Evolutionary conservation across 352 stramenopile genomes (phyloP), one percentile per base, ranked within the genome.

Genomic region (Globisporangium sylvaticum): DNA sequence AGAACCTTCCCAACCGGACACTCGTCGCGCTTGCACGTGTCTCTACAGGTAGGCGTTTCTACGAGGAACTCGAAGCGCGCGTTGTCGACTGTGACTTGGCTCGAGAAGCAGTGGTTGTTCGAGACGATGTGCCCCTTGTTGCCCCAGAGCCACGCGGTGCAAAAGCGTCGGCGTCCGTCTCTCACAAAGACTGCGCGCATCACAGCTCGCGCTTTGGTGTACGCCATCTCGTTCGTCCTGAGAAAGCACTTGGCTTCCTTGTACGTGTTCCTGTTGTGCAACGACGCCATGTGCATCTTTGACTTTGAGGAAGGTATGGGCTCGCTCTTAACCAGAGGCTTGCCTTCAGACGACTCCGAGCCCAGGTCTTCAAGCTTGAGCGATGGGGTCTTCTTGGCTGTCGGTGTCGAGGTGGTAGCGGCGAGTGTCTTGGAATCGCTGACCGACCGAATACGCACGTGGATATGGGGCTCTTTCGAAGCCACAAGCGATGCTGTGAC

Each of bases 101-200:
- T 78, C 73, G 58, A 73, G 50, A 84, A 76, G 67, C 77, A 84
- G 66, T 84, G 77, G 71, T 79, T 78, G 72, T 84, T 84, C 72
- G 74, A 77, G 46, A 84, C 64, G 24, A 84, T 22, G 56, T 81
- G 74, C 46, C 77, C 72, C 61, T 77, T 64, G 60, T 68, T 75
- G 44, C 37, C 74, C 68, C 71, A 75, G 46, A 84, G 71, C 77
- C 77, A 81, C 4, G 58, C 61, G 1, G 48, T 66, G 61, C 61
- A 78, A 62, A 62, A 53, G 46, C 71, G 34, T 50, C 20, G 22
- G 31, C 58, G 6, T 66, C 56, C 15, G 6, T 66, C 56, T 14
- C 60, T 63, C 10, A 65, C 22, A 46, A 63, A 69, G 57, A 71
- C 63, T 5, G 71, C 67, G 52, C 71, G 71, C 54, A 70, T 14